These are phyloP conservation scores for Theobroma cacao DNA, from an alignment of 345 rosid species.

Conservation along the genomic window DNA sequence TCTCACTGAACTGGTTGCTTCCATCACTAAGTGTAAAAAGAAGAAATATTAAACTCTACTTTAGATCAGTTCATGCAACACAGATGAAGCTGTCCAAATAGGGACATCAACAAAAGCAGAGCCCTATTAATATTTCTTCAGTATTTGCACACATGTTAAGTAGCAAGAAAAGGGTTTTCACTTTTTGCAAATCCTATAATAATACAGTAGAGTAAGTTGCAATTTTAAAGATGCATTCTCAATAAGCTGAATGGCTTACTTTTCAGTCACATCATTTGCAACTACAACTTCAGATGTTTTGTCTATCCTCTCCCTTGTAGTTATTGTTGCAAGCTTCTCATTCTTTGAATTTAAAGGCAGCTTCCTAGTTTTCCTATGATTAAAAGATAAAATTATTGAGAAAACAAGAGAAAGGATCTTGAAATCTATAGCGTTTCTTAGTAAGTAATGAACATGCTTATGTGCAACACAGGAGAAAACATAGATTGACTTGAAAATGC, in stretches of 20 bases:
- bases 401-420: not conserved
- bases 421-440: not conserved
- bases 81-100: not conserved
- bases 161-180: not conserved
- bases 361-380: constrained; percentile 33
- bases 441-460: not conserved
- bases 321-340: constrained; percentile 18
- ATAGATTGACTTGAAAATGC: not conserved
- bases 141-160: not conserved
- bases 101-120: not conserved
- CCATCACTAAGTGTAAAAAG: constrained; percentile 32
- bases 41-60: not conserved
- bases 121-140: not conserved
- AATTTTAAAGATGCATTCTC: not conserved
- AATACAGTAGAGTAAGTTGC: not conserved
- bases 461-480: not conserved
- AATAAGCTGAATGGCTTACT: constrained; percentile 24
- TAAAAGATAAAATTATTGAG: not conserved
- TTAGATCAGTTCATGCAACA: not conserved
- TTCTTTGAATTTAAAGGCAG: constrained; percentile 16
- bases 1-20: constrained; percentile 12
- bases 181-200: not conserved
- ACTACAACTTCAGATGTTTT: constrained; percentile 14
- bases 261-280: constrained; percentile 29
- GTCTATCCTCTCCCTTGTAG: constrained; percentile 9